A percentile compares a stretch with the other conserved stretches of the same genome.
These are phyloP conservation scores for Kwoniella mangroviensis DNA, from an alignment of 768 basidiomycete genomes.

Conservation along the genomic window DNA sequence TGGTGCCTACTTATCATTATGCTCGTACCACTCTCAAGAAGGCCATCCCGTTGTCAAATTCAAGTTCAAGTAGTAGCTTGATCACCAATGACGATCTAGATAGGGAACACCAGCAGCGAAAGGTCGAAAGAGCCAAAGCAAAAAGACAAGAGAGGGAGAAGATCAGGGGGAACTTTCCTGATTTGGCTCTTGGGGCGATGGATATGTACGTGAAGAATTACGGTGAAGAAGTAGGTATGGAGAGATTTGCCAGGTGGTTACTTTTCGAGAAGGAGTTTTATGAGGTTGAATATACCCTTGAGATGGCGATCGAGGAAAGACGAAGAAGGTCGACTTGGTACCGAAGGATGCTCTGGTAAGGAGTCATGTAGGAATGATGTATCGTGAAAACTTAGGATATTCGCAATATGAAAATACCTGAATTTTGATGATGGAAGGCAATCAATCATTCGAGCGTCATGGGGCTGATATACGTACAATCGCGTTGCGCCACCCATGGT, in stretches of 20 bases:
- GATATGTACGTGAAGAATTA: neutral
- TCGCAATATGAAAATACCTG: too few species aligned
- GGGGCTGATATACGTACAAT: too few species aligned
- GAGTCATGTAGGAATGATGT: neutral
- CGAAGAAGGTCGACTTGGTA: constrained; percentile 5
- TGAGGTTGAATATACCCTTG: neutral
- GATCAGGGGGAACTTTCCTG: neutral
- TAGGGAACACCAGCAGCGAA: neutral
- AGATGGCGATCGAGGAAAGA: neutral
- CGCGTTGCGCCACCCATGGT: too few species aligned
- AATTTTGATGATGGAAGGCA: too few species aligned
- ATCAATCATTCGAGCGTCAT: too few species aligned
- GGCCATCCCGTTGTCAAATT: neutral
- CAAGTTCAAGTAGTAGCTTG: neutral
- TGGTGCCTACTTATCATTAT: neutral
- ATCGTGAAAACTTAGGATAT: neutral
- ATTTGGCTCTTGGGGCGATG: neutral
- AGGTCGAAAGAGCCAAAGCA: neutral
- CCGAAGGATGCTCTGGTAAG: neutral
- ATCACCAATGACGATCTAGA: neutral
- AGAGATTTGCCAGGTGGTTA: constrained; percentile 1
- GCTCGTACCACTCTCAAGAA: neutral
- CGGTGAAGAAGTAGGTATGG: neutral
- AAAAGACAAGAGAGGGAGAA: neutral
- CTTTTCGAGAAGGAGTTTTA: neutral